phyloP scores from a whole-genome alignment of 192 early-diverging fungal genomes.

The Coemansia reversa region DNA sequence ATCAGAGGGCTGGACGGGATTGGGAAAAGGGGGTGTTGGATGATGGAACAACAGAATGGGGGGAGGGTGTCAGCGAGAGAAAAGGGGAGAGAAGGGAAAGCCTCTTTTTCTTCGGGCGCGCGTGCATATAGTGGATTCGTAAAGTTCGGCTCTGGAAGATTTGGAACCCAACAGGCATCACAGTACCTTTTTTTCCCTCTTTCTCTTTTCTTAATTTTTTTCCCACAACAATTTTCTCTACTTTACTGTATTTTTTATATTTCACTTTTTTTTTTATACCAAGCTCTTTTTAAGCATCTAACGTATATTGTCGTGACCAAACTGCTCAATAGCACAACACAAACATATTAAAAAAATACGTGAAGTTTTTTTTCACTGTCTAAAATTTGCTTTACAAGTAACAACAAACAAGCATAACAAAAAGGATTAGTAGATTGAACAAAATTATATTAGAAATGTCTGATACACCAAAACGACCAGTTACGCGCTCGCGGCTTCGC shows the following conservation, averaged over 20 bases:
- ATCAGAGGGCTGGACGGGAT: background rate
- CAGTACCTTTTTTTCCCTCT: conserved; percentile 3
- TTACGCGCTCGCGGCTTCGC: conserved; percentile 17
- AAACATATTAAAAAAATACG: background rate
- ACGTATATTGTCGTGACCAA: background rate
- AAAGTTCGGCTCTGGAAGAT: conserved; percentile 8
- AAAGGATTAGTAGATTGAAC: background rate
- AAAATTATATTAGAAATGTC: conserved; percentile 7
- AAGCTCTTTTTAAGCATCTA: background rate
- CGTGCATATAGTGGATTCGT: background rate
- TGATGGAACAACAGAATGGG: conserved; percentile 2
- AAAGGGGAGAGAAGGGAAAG: conserved; percentile 6
- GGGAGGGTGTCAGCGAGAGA: background rate
- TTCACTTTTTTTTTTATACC: conserved; percentile 5
- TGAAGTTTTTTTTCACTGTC: background rate
- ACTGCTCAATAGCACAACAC: background rate
- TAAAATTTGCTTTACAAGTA: background rate
- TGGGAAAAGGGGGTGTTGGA: background rate
- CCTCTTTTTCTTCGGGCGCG: conserved; percentile 4
- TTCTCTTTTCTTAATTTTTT: conserved; percentile 5
- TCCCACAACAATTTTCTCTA: conserved; percentile 12
- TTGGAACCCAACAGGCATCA: background rate
- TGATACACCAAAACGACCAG: conserved; percentile 34
- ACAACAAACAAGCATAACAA: background rate
- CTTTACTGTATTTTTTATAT: conserved; percentile 11